phyloP scores from a whole-genome alignment of 352 stramenopile genomes.

The Aphanomyces stellatus region DNA sequence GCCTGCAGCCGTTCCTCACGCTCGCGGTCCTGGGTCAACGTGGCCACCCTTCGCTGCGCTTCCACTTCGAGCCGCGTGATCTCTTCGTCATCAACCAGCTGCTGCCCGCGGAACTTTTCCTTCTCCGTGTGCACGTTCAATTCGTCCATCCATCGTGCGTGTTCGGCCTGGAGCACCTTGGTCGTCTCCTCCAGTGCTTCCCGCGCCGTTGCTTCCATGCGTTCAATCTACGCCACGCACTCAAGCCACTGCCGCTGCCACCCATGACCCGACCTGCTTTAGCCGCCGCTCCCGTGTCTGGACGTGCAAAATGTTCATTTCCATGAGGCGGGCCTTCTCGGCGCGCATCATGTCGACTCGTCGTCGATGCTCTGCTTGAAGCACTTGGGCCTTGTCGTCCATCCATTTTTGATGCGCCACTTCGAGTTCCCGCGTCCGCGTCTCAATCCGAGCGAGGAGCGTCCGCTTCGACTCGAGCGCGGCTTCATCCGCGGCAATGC shows the following conservation, averaged over 20 bases:
- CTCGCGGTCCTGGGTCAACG: conserved; percentile 50
- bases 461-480: conserved; percentile 54
- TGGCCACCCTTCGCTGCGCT: conserved; percentile 45
- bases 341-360: conserved; percentile 43
- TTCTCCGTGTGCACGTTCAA: conserved; percentile 50
- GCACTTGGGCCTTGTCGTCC: conserved; percentile 41
- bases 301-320: conserved; percentile 59
- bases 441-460: conserved; percentile 44
- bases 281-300: conserved; percentile 45
- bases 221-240: conserved; percentile 52
- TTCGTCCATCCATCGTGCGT: conserved; percentile 40
- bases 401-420: conserved; percentile 57
- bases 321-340: conserved; percentile 58
- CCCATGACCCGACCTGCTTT: conserved; percentile 3
- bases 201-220: conserved; percentile 48
- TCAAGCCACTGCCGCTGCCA: neutral
- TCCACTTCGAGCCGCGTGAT: conserved; percentile 64
- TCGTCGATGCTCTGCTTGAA: conserved; percentile 54
- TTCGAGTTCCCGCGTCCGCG: conserved; percentile 45
- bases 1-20: conserved; percentile 56
- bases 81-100: conserved; percentile 68
- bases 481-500: conserved; percentile 68
- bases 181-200: conserved; percentile 57
- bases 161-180: conserved; percentile 52
- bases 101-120: conserved; percentile 54